Percentiles rank a stretch among this genome's conserved stretches.
phyloP scores from a whole-genome alignment of 75 land plant genomes.

The Pseudotsuga menziesii region DNA sequence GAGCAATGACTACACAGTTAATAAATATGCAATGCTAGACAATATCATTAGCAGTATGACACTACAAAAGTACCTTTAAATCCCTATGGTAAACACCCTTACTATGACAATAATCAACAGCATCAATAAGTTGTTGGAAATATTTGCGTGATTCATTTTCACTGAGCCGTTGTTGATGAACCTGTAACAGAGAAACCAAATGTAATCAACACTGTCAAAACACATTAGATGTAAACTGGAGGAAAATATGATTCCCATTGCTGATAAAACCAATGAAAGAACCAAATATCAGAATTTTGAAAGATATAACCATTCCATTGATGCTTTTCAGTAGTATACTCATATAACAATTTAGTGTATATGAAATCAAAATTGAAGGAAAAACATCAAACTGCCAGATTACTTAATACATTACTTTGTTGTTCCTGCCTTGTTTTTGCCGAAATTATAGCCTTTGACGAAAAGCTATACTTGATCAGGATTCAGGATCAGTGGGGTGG shows the following conservation, averaged over 20 bases:
- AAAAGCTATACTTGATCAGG: too few relatives aligned
- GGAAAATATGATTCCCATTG: not conserved
- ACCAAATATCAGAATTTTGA: not conserved
- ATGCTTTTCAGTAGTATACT: not conserved
- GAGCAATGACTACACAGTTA: not conserved
- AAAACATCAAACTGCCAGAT: too few relatives aligned
- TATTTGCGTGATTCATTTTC: constrained; percentile 72
- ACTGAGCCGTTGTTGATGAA: constrained; percentile 62
- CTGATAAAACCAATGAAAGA: not conserved
- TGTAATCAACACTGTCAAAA: not conserved
- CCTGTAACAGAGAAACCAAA: constrained; percentile 19
- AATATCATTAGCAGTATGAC: not conserved
- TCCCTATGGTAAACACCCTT: constrained; percentile 89
- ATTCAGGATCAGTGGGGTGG: too few relatives aligned
- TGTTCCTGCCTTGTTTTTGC: too few relatives aligned
- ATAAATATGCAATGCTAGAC: not conserved
- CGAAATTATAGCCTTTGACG: too few relatives aligned
- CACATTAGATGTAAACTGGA: not conserved
- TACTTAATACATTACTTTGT: too few relatives aligned
- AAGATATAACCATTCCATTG: not conserved
- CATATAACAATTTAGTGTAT: not conserved
- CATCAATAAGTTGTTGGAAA: constrained; percentile 88
- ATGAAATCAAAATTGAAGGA: too few relatives aligned
- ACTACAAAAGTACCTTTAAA: constrained; percentile 50
- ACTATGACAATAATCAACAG: constrained; percentile 83